phyloP scores from a whole-genome alignment of 2,329 filamentous ascomycete species.

The Sporothrix globosa region DNA sequence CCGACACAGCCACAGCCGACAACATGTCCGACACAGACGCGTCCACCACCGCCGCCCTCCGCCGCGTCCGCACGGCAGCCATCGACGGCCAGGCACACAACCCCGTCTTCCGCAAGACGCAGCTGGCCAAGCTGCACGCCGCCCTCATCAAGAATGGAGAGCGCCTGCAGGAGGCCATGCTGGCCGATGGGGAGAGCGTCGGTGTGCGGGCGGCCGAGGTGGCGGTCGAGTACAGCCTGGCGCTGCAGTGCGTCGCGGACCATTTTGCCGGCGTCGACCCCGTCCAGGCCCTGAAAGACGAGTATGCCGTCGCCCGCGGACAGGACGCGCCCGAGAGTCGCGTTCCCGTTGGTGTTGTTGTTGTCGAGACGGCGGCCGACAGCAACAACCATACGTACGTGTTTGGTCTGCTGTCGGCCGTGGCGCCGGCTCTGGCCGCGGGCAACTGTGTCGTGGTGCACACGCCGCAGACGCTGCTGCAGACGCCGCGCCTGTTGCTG shows the following conservation, averaged over 20 bases:
- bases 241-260: not conserved
- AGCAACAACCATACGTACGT: not conserved
- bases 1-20: not conserved
- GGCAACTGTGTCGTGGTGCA: constrained; percentile 1
- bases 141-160: not conserved
- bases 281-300: not conserved
- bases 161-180: not conserved
- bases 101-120: constrained; percentile 15
- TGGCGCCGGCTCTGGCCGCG: not conserved
- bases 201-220: not conserved
- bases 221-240: not conserved
- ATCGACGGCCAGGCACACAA: constrained; percentile 17
- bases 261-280: not conserved
- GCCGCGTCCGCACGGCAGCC: not conserved
- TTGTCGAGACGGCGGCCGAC: not conserved
- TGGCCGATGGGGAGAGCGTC: not conserved
- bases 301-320: not conserved
- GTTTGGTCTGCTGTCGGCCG: not conserved
- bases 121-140: constrained; percentile 7
- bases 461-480: not conserved
- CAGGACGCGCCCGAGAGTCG: not conserved
- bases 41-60: not conserved
- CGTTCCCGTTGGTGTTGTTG: not conserved
- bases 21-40: not conserved
- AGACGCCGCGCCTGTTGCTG: not conserved